These are phyloP conservation scores for Pseudozyma pruni DNA, from an alignment of 1,284 basidiomycete species.

Conservation along the genomic window DNA sequence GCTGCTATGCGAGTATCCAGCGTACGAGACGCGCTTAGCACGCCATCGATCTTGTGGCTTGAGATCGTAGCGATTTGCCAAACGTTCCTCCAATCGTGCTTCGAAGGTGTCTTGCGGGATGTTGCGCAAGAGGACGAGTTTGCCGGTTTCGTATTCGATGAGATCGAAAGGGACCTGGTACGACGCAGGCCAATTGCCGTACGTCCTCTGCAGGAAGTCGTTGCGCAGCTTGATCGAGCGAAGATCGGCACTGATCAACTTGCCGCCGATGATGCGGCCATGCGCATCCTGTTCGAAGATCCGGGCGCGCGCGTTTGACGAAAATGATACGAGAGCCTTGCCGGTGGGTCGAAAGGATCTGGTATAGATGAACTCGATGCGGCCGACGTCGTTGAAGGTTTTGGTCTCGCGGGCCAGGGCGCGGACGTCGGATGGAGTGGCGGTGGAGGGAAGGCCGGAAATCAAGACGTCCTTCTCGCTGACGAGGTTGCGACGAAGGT, in stretches of 20 bases:
- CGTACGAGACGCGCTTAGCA: constrained; percentile 17
- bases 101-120: constrained; percentile 49
- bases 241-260: constrained; percentile 16
- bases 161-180: constrained; percentile 37
- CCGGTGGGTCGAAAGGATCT: constrained; percentile 14
- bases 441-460: constrained; percentile 24
- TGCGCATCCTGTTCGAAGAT: constrained; percentile 16
- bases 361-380: constrained; percentile 41
- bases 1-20: constrained; percentile 2
- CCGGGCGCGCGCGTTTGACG: constrained; percentile 10
- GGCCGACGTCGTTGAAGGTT: constrained; percentile 22
- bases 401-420: constrained; percentile 11
- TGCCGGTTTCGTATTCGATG: constrained; percentile 43
- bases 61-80: constrained; percentile 44
- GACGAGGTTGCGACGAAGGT: neutral
- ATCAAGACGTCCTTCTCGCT: constrained; percentile 31
- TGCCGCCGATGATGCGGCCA: constrained; percentile 29
- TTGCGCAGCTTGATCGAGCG: neutral
- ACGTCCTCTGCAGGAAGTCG: neutral
- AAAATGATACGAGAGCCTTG: constrained; percentile 31
- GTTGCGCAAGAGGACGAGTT: constrained; percentile 46
- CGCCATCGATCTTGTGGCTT: constrained; percentile 35
- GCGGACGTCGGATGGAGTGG: constrained; percentile 36
- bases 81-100: constrained; percentile 47
- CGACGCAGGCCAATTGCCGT: constrained; percentile 14